Base-by-base conservation (phyloP, 2,329 filamentous ascomycete species). In the Raffaelea deltoideospora region DNA sequence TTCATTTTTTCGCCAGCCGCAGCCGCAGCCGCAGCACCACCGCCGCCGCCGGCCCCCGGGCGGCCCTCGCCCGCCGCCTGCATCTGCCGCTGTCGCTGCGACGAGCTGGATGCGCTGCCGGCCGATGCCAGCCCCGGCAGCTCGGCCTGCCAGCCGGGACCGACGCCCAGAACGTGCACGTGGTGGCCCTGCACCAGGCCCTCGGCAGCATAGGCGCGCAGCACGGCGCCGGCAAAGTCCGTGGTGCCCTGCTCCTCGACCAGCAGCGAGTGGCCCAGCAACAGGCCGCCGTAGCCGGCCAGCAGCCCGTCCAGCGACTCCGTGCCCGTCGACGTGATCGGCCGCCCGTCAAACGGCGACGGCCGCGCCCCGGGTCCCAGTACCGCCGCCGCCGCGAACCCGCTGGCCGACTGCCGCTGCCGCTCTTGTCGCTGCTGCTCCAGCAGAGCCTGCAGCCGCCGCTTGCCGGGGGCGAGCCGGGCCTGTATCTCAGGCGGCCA, bases 241-340 rank as follows among this genome's bases (percentile, higher is more conserved):
- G 90, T 98, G 1, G 88, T 94, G 0, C 88, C 88, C 39, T 76
- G 79, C 50, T 98, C 90, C 52, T 88, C 83, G 23, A 95, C 63
- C 5, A 98, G 59, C 1, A 96, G 52, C 1, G 77, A 82, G 15
- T 74, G 84, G 0, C 90, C 90, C 7, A 96, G 65, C 0, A 83
- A 75, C 5, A 96, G 64, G 0, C 90, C 90, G 5, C 78, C 72
- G 59, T 96, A 88, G 0, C 88, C 86, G 29, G 85, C 85, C 1
- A 98, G 65, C 15, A 94, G 65, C 41, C 74, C 73, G 51, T 98
- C 90, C 29, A 98, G 63, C 15, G 86, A 93, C 4, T 75, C 68
- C 1, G 85, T 88, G 18, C 90, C 90, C 0, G 90, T 96, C 1
- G 90, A 98, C 3, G 82, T 96, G 8, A 84, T 93, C 27, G 76